phyloP scores from a whole-genome alignment of 352 stramenopile genomes.

The Blastocystis sp. region DNA sequence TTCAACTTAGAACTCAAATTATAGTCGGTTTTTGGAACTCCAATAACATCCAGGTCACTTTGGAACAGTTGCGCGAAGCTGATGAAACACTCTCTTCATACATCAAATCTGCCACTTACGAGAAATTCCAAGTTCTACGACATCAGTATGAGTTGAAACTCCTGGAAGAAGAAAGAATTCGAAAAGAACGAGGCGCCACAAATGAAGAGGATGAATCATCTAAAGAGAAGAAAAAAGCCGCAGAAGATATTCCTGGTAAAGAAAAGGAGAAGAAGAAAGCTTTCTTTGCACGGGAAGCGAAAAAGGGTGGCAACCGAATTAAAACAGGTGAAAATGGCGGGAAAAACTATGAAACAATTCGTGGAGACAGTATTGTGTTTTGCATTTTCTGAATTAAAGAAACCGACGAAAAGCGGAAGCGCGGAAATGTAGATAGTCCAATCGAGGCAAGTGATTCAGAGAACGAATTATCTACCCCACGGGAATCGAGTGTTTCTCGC shows the following conservation, averaged over 20 bases:
- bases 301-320: not conserved
- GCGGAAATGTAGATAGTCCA: not conserved
- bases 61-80: not conserved
- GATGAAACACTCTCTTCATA: not conserved
- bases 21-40: not conserved
- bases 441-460: not conserved
- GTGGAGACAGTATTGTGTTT: not conserved
- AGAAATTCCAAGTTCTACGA: not conserved
- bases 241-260: not conserved
- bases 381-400: not conserved
- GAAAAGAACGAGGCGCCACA: not conserved
- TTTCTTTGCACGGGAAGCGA: not conserved
- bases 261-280: not conserved
- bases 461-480: slow-evolving; percentile 21
- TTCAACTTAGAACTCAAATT: not conserved
- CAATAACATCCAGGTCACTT: not conserved
- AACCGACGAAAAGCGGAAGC: not conserved
- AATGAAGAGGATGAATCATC: not conserved
- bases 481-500: not conserved
- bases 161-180: not conserved
- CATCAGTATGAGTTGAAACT: slow-evolving; percentile 8
- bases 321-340: not conserved
- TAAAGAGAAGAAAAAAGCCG: not conserved
- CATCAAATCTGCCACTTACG: not conserved
- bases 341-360: not conserved